These are phyloP conservation scores for Salix udensis DNA, from an alignment of 345 rosid species.

Conservation along the genomic window DNA sequence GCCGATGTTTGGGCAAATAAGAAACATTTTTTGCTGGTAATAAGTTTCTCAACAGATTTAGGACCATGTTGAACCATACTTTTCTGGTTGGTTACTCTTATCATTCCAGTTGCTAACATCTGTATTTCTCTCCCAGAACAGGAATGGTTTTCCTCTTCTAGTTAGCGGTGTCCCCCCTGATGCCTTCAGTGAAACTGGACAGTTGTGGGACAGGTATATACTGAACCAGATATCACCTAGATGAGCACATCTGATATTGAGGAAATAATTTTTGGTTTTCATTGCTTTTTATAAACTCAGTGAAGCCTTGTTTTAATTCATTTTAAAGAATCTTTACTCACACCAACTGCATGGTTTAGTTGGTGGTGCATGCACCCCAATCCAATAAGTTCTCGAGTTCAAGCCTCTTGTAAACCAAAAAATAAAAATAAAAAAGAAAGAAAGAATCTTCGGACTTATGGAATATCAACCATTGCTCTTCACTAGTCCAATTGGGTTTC, in stretches of 20 bases:
- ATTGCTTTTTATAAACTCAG: not conserved
- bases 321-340: not conserved
- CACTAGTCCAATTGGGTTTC: not conserved
- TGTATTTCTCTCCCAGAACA: conserved; percentile 49
- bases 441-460: no score
- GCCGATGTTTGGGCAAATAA: conserved; percentile 99
- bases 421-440: no score
- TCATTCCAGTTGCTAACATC: conserved; percentile 4
- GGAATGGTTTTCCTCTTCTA: conserved; percentile 68
- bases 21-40: conserved; percentile 77
- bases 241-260: not conserved
- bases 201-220: conserved; percentile 84
- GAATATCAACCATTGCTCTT: no score
- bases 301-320: not conserved
- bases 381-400: no score
- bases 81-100: not conserved
- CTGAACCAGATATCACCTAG: not conserved
- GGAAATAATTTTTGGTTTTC: conserved; percentile 9
- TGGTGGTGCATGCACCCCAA: no score
- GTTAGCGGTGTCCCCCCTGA: conserved; percentile 98
- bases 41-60: conserved; percentile 17
- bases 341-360: no score
- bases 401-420: no score
- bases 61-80: not conserved
- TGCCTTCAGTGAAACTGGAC: conserved; percentile 95